Evolutionary conservation across 1,139 yeast species (phyloP).

Genomic region (Casaregolazyma lundiana): DNA sequence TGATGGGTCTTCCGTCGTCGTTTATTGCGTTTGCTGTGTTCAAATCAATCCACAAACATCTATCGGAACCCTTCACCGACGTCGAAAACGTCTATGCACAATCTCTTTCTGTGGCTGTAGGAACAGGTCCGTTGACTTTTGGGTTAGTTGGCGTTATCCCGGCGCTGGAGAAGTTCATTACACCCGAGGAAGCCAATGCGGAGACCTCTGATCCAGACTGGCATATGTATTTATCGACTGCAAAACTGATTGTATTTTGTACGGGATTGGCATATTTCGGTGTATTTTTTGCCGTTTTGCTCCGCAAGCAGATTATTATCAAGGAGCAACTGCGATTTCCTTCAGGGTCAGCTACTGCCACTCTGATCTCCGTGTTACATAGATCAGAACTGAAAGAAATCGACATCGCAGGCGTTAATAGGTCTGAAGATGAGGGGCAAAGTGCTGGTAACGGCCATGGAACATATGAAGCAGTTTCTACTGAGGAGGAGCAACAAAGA

Average conservation of each 20-base stretch:
- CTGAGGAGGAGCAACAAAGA: constrained; percentile 10
- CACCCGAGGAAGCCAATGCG: constrained; percentile 72
- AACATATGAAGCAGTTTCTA: background rate
- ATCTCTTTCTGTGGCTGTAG: constrained; percentile 92
- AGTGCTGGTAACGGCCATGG: background rate
- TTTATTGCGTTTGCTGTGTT: constrained; percentile 80
- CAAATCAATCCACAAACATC: constrained; percentile 43
- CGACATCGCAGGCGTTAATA: constrained; percentile 16
- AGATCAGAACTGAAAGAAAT: constrained; percentile 37
- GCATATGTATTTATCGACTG: constrained; percentile 32
- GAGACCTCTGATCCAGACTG: constrained; percentile 17
- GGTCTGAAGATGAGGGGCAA: constrained; percentile 13
- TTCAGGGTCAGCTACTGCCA: constrained; percentile 94
- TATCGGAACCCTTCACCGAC: constrained; percentile 60
- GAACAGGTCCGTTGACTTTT: constrained; percentile 93
- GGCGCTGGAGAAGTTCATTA: constrained; percentile 84
- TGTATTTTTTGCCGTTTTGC: constrained; percentile 87
- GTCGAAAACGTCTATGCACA: constrained; percentile 92
- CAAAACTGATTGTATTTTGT: constrained; percentile 73
- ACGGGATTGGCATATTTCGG: constrained; percentile 87
- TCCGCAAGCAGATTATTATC: constrained; percentile 78
- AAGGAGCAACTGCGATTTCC: constrained; percentile 87
- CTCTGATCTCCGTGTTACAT: constrained; percentile 81
- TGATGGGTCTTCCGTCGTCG: constrained; percentile 98
- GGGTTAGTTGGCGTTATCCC: constrained; percentile 97